These are phyloP conservation scores for Geotrichum macrosporum DNA, from an alignment of 1,139 yeast species.

Conservation along the genomic window DNA sequence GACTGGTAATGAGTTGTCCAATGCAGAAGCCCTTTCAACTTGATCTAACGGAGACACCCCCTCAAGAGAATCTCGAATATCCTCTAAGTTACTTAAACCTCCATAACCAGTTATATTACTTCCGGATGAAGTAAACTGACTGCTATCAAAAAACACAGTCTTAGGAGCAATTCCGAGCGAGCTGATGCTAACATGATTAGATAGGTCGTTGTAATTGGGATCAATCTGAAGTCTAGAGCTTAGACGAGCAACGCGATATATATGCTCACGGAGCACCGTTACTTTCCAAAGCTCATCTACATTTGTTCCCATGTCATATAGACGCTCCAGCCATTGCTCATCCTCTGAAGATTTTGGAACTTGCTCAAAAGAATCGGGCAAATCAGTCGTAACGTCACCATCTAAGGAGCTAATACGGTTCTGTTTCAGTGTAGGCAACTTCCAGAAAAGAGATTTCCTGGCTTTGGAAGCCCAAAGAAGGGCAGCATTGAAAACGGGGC, in stretches of 20 bases:
- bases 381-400: conserved; percentile 17
- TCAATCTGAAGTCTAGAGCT: conserved; percentile 21
- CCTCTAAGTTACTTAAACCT: conserved; percentile 12
- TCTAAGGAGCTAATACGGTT: conserved; percentile 42
- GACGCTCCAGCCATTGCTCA: conserved; percentile 64
- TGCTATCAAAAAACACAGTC: conserved; percentile 4
- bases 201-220: conserved; percentile 4
- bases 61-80: conserved; percentile 13
- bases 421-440: conserved; percentile 42
- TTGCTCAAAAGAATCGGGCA: conserved; percentile 20
- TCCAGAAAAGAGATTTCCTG: conserved; percentile 75
- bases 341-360: conserved; percentile 49
- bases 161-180: conserved; percentile 3
- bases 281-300: conserved; percentile 82
- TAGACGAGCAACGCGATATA: conserved; percentile 53
- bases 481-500: conserved; percentile 61
- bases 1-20: neutral
- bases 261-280: conserved; percentile 61
- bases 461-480: conserved; percentile 70
- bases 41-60: neutral
- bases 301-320: conserved; percentile 65
- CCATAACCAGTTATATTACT: neutral
- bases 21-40: neutral
- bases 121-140: conserved; percentile 11
- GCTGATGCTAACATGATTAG: conserved; percentile 6